Evolutionary conservation across 495 filamentous ascomycete species (phyloP), one percentile per base, ranked within the genome.

Genomic region (Oidiodendron maius): DNA sequence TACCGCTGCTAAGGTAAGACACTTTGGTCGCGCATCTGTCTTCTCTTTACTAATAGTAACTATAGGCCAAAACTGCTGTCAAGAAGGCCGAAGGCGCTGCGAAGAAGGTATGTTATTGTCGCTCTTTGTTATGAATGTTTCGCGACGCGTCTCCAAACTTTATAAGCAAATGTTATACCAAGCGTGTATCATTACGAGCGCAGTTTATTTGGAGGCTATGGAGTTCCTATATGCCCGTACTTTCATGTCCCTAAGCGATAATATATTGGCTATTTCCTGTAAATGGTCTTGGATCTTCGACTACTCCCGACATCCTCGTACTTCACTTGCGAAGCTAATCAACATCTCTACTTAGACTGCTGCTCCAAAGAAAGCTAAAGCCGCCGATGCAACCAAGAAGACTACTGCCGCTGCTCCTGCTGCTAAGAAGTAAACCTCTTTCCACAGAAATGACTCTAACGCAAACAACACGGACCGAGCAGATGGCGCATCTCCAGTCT

Each of bases 41-140:
- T 39, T 1, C 23, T 20, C 15, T 17, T 47, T 61, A 46, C 58
- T 70, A 50, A 74, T 56, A 35, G 30, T 18, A 6, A 21, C 21
- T 9, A 40, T 48, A 77, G 72, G 71, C 67, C 53, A 76, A 74
- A 53, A 68, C 66, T 48, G 62, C 61, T 20, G 67, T 63, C 37
- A 72, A 72, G 64, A 75, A 75, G 60, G 58, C 57, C 26, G 61
- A 61, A 48, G 48, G 41, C 13, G 53, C 47, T 44, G 46, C 56
- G 35, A 57, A 60, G 44, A 61, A 61, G 58, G 58, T 61, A 50
- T 13, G 55, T 51, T 36, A 9, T 21, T 11, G 30, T 48, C 4
- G 20, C 45, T 8, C 28, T 32, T 60, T 56, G 53, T 60, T 53
- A 32, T 56, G 44, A 46, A 44, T 8, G 32, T 11, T 15, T 37